A percentile compares a stretch with the other conserved stretches of the same genome.
Evolutionary conservation across 2,329 filamentous ascomycete genomes (phyloP).

Genomic region (Gliomastix tumulicola): DNA sequence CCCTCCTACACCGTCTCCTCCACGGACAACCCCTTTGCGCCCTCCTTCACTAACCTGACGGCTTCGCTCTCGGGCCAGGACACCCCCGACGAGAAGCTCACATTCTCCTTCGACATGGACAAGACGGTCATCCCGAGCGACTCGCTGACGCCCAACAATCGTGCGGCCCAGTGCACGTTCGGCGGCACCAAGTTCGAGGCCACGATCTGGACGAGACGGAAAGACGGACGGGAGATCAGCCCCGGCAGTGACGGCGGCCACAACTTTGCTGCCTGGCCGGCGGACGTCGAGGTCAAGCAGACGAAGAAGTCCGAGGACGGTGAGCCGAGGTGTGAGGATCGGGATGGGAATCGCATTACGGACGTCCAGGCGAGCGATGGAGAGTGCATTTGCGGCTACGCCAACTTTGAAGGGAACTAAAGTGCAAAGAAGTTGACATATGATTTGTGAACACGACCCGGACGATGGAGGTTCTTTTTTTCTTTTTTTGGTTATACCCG

Average conservation of each 20-base stretch:
- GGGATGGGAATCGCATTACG: slow-evolving; percentile 24
- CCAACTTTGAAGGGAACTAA: slow-evolving; percentile 18
- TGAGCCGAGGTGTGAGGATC: slow-evolving; percentile 46
- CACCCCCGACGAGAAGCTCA: slow-evolving; percentile 44
- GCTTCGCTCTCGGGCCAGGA: slow-evolving; percentile 41
- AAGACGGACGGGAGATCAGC: slow-evolving; percentile 4
- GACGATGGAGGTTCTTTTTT: too few relatives aligned
- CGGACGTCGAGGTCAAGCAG: slow-evolving; percentile 48
- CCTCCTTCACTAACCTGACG: slow-evolving; percentile 45
- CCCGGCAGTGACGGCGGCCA: not conserved
- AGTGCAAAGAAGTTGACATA: slow-evolving; percentile 1
- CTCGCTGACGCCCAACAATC: slow-evolving; percentile 31
- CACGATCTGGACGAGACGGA: slow-evolving; percentile 49
- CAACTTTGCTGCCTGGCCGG: slow-evolving; percentile 45
- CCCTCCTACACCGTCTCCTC: slow-evolving; percentile 25
- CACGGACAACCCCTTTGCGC: slow-evolving; percentile 45
- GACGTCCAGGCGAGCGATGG: slow-evolving; percentile 25
- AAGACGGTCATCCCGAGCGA: slow-evolving; percentile 44
- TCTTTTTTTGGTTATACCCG: not conserved
- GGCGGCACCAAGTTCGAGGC: slow-evolving; percentile 47
- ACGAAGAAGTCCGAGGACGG: slow-evolving; percentile 28
- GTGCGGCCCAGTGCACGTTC: slow-evolving; percentile 50
- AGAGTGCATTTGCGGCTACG: slow-evolving; percentile 30
- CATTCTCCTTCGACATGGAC: slow-evolving; percentile 45
- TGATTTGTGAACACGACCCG: not conserved